Base-by-base conservation (phyloP, 148 eudicot species). In the Chenopodium berlandieri region DNA sequence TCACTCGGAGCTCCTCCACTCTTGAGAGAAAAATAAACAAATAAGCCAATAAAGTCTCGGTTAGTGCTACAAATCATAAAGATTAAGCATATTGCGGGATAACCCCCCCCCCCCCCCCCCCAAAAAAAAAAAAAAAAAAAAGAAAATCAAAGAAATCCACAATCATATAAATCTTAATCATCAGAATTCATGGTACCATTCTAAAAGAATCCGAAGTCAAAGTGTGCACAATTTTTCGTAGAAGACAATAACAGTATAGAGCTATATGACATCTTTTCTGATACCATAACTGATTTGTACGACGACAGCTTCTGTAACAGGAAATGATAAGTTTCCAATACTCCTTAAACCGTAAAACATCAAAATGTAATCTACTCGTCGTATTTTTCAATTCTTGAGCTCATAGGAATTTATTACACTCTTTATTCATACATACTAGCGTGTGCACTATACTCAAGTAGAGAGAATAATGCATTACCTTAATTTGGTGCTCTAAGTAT, bases 1-100 rank as follows among this genome's bases (percentile, higher is more conserved):
- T 68, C 87, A 77, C 80, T 88, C 56, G 63, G 73, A 16, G 84
- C 78, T 81, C 86, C 91, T 83, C 83, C 93, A 92, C 88, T 84
- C 80, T 69, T 76, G 81, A 37, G 12, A 81, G 48, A 81, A 74
- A 65, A 6, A 84, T 0, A 81, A 73, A 74, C 47, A 56, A 32
- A 37, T 44, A 64, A 52, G 34, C n/a, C 27, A 73, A 32, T 34
- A 65, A 46, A 30, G 11, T 4, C 66, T 52, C 14, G 9, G 23
- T 0, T 20, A 25, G n/a, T 31, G 20, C 62, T 62, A 80, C 48
- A 60, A 16, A 32, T 40, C 1, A n/a, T 20, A 44, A 46, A 10
- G 11, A 13, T 19, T 13, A 44, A 71, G 47, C 27, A 44, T 40
- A 22, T 71, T 32, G 6, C 40, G 4, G 1, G 60, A 58, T 13